Percentiles rank a stretch among this genome's conserved stretches.
These are phyloP conservation scores for Chlorophyllum brunneum DNA, from an alignment of 768 basidiomycete species.

Conservation along the genomic window DNA sequence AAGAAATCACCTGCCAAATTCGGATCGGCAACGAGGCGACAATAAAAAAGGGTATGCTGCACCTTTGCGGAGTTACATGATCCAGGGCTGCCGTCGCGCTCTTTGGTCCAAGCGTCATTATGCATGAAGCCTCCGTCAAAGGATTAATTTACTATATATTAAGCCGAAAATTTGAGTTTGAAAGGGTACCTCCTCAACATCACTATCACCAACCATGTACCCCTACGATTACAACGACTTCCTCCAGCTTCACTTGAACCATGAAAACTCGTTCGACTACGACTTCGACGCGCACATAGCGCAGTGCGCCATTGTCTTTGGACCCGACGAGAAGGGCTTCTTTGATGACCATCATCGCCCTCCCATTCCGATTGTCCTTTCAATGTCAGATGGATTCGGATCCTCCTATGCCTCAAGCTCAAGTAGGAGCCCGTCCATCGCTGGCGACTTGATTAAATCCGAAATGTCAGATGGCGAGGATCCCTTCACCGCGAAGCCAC, in stretches of 20 bases:
- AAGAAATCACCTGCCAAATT: slow-evolving; percentile 8
- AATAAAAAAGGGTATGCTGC: slow-evolving; percentile 18
- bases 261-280: slow-evolving; percentile 7
- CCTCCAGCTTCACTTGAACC: slow-evolving; percentile 8
- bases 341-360: slow-evolving; percentile 3
- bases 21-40: slow-evolving; percentile 20
- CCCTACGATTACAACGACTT: slow-evolving; percentile 7
- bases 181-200: background rate
- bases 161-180: slow-evolving; percentile 2
- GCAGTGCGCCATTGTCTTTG: slow-evolving; percentile 9
- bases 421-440: slow-evolving; percentile 6
- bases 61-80: slow-evolving; percentile 13
- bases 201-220: slow-evolving; percentile 1
- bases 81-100: slow-evolving; percentile 11
- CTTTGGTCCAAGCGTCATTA: slow-evolving; percentile 12
- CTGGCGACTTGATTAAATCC: background rate
- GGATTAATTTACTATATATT: slow-evolving; percentile 12
- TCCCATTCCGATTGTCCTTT: slow-evolving; percentile 2
- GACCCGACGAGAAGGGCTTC: slow-evolving; percentile 6
- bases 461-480: background rate
- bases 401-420: slow-evolving; percentile 6
- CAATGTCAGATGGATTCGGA: slow-evolving; percentile 7
- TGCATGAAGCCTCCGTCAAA: slow-evolving; percentile 9
- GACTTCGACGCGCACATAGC: slow-evolving; percentile 12
- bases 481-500: background rate